Base-by-base conservation (phyloP, 352 stramenopile species). In the Hyphochytrium catenoides region DNA sequence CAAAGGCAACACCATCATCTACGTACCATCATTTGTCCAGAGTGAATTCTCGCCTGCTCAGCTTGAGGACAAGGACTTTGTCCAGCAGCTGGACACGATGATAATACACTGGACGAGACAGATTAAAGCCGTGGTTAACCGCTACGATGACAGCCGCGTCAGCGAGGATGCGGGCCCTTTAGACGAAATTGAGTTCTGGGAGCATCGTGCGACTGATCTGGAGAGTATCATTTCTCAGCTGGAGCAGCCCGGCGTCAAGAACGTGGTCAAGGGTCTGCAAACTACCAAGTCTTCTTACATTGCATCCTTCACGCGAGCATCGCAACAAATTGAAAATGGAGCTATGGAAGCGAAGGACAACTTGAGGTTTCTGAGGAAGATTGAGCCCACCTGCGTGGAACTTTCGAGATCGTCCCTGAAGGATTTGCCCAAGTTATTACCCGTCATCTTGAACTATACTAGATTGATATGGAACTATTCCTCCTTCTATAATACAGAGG, bases 111-210 rank as follows among this genome's bases (percentile, higher is more conserved):
- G 85, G 85, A 95, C 84, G 18, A 53, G 82, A 2, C 85, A 95
- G 47, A 95, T 95, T 47, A 95, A 95, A 45, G 81, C 94, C 39
- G 77, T 95, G 15, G 78, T 94, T 26, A 93, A 91, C 50, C 92
- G 88, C 47, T 78, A 95, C 39, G 74, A 94, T 51, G 89, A 87
- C 26, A 70, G 61, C 0, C 63, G 86, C 35, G 72, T 90, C 34
- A 66, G 70, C 0, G 82, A 94, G 41, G 81, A 63, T 2, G 65
- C 76, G 0, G 81, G 83, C 0, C 83, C 83, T 1, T 46, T 95
- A 0, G 75, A 94, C 45, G 83, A 95, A 53, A 92, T 95, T 45
- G 79, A 93, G 41, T 95, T 94, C 47, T 94, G 83, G 83, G 62
- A 85, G 20, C 66, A 74, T 35, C 74, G 83, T 8, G 90, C 74